Evolutionary conservation across 495 filamentous ascomycete genomes (phyloP), one percentile per base, ranked within the genome.

Genomic region (Amorphotheca resinae): DNA sequence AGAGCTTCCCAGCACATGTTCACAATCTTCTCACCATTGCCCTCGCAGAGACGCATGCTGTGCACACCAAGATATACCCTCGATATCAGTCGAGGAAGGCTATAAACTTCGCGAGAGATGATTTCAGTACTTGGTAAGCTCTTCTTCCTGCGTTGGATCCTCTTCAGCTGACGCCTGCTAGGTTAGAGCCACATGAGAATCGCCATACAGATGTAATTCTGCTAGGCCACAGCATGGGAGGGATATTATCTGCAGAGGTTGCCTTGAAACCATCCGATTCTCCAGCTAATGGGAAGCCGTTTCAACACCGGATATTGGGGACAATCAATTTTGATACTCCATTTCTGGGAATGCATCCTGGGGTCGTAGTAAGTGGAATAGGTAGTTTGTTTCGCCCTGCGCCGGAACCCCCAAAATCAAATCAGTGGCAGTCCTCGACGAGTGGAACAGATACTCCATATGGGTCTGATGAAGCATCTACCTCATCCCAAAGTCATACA

Each of bases 11-110:
- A 1, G 80, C 79, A 4, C 87, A 96, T 60, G 72, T 95, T 0
- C 89, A 96, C 62, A 73, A 76, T 55, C 64, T 84, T 17, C 64
- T 94, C 23, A 78, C 77, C n/a, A 61, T 70, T 1, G 68, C 75
- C 0, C 57, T 95, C 37, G 61, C 63, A 31, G 77, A 86, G 16
- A 81, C 75, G 7, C 85, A 94, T 64, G 65, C 77, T 9, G 76
- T 96, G 0, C 86, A 93, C 61, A 81, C 87, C 14, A 91, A 91
- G 52, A 79, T 96, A 18, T 96, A 95, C 61, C 89, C 89, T 1
- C 79, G 79, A 26, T 96, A 94, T 62, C 84, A 84, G 55, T 87
- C 85, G 2, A 79, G 84, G 32, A 76, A 84, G 44, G 67, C 75
- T 17, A 77, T 95, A 23, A 66, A 75, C 17, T 69, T 79, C 52